Conservation (phyloP, 495 filamentous ascomycete species). For the Bryoglossum gracile region DNA sequence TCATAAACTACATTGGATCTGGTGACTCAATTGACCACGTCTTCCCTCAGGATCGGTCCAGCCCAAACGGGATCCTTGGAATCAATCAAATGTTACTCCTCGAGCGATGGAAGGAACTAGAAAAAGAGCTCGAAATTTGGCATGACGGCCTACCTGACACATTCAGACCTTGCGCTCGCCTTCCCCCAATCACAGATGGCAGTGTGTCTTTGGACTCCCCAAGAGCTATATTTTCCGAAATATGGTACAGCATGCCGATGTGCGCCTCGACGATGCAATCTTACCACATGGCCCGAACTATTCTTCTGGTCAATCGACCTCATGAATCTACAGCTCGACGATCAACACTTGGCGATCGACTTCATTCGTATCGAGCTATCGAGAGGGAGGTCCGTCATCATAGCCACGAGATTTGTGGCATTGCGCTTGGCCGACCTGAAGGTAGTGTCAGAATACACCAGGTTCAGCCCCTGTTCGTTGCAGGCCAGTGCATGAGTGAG, state of each 20-base stretch:
- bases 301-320: constrained; percentile 56
- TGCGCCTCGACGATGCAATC: constrained; percentile 58
- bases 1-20: constrained; percentile 53
- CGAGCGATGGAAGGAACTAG: constrained; percentile 48
- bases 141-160: constrained; percentile 49
- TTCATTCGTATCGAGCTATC: constrained; percentile 47
- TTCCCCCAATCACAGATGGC: constrained; percentile 27
- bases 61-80: constrained; percentile 36
- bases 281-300: constrained; percentile 58
- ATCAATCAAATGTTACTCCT: constrained; percentile 46
- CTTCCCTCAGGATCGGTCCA: constrained; percentile 30
- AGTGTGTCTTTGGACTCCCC: constrained; percentile 16
- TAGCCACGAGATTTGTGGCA: constrained; percentile 51
- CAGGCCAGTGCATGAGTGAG: constrained; percentile 50
- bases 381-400: constrained; percentile 47
- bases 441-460: constrained; percentile 51
- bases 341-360: constrained; percentile 41
- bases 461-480: constrained; percentile 55
- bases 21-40: constrained; percentile 35
- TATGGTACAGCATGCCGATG: constrained; percentile 57
- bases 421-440: constrained; percentile 47
- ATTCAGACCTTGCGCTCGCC: constrained; percentile 46
- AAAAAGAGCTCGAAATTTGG: constrained; percentile 52
- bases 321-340: constrained; percentile 46
- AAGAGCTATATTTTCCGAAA: constrained; percentile 43